A percentile compares a stretch with the other conserved stretches of the same genome.
Evolutionary conservation across 2,329 filamentous ascomycete genomes (phyloP).

Genomic region (Fusarium drepaniforme): DNA sequence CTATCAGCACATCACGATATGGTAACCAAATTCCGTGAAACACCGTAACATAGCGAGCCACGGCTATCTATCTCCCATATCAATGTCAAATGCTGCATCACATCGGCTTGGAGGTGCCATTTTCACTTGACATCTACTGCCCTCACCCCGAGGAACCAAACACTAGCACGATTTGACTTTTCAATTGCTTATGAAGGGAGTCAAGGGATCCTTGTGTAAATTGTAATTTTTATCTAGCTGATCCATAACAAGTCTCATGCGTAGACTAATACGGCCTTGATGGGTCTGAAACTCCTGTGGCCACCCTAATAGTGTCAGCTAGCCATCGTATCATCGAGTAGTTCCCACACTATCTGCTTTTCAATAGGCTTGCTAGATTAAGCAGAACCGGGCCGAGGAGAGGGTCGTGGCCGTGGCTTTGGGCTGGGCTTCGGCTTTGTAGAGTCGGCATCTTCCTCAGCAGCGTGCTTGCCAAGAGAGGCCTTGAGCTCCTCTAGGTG

Average conservation of each 20-base stretch:
- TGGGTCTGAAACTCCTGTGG: background rate
- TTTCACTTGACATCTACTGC: background rate
- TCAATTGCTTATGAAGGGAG: background rate
- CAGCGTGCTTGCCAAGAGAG: background rate
- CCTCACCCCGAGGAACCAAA: no score
- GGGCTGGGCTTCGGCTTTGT: background rate
- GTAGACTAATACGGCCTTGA: background rate
- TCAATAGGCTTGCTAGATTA: background rate
- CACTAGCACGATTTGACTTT: background rate
- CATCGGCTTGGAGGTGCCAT: background rate
- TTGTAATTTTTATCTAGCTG: background rate
- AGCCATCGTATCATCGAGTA: background rate
- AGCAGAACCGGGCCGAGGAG: background rate
- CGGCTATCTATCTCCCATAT: background rate
- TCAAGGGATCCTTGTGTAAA: background rate
- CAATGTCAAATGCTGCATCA: background rate
- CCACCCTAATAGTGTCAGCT: background rate
- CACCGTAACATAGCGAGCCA: background rate
- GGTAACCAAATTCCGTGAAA: background rate
- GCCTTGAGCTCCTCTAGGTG: background rate
- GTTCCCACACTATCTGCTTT: background rate
- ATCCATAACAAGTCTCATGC: no score
- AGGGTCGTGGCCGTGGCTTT: no score
- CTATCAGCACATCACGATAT: background rate
- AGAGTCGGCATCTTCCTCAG: background rate